A percentile compares a stretch with the other conserved stretches of the same genome.
Evolutionary conservation across 108 stramenopile species (phyloP).

Genomic region (Nitzschia sp.): DNA sequence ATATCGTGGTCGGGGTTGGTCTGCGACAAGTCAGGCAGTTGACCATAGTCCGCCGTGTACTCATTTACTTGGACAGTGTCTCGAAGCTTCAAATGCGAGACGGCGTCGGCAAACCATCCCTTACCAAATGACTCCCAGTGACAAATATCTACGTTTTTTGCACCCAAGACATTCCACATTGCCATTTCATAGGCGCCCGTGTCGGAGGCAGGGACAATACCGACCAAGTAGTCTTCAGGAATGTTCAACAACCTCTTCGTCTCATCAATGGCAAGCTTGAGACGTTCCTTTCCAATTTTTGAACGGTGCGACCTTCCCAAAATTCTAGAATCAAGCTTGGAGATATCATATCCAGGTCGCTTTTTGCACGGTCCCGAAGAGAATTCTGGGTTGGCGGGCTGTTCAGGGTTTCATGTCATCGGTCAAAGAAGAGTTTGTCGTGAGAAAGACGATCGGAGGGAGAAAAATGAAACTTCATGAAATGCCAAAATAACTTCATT

Average conservation of each 20-base stretch:
- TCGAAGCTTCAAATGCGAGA: constrained; percentile 88
- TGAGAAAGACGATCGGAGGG: not conserved
- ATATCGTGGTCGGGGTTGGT: constrained; percentile 93
- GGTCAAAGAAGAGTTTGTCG: not conserved
- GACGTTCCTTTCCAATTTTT: constrained; percentile 95
- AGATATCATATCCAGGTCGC: constrained; percentile 92
- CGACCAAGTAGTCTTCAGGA: constrained; percentile 94
- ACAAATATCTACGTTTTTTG: constrained; percentile 92
- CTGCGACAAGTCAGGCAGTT: constrained; percentile 90
- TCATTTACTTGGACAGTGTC: constrained; percentile 88
- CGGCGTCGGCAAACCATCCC: constrained; percentile 95
- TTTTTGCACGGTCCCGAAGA: constrained; percentile 98
- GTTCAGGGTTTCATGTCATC: not conserved
- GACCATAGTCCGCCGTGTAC: constrained; percentile 93
- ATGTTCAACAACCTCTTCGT: constrained; percentile 92
- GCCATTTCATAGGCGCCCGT: constrained; percentile 99
- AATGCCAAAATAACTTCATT: no score
- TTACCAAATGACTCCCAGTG: constrained; percentile 99
- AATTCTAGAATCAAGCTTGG: constrained; percentile 69
- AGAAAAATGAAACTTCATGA: no score
- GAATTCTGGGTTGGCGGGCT: constrained; percentile 90
- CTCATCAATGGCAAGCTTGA: constrained; percentile 93
- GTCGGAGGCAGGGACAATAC: constrained; percentile 98
- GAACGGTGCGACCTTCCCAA: constrained; percentile 97
- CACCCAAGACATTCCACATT: constrained; percentile 99